phyloP scores from a whole-genome alignment of 257 asterid genomes.

The Nicotiana sylvestris region DNA sequence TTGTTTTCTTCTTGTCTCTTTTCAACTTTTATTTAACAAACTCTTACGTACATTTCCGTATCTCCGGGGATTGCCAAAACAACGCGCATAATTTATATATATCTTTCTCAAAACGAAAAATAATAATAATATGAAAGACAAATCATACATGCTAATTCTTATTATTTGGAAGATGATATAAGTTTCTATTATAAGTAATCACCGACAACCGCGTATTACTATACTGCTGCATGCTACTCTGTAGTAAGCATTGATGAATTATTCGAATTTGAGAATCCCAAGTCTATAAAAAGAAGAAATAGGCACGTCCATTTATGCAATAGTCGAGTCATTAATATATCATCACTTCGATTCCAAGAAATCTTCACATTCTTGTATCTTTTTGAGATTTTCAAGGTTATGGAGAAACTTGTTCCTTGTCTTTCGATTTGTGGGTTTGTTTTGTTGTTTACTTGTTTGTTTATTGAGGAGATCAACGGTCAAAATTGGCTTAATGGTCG shows the following conservation, averaged over 20 bases:
- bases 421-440: not conserved
- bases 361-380: not conserved
- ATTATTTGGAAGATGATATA: not conserved
- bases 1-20: conserved; percentile 26
- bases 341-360: not conserved
- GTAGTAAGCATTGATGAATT: not conserved
- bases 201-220: conserved; percentile 47
- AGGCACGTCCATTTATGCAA: not conserved
- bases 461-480: conserved; percentile 26
- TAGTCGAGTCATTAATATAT: not conserved
- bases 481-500: conserved; percentile 50
- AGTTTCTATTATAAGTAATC: conserved; percentile 23
- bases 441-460: conserved; percentile 18
- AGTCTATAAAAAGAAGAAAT: conserved; percentile 27
- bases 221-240: not conserved
- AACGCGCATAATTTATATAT: conserved; percentile 19
- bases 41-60: conserved; percentile 42
- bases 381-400: not conserved
- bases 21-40: not conserved
- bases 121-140: not conserved
- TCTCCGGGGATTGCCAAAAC: conserved; percentile 16
- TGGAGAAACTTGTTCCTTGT: not conserved
- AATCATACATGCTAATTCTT: not conserved
- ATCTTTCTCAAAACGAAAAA: not conserved
- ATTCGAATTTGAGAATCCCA: not conserved